Percentiles rank a stretch among this genome's conserved stretches.
phyloP scores from a whole-genome alignment of 176 grass and related monocot species.

The Oryza rufipogon region DNA sequence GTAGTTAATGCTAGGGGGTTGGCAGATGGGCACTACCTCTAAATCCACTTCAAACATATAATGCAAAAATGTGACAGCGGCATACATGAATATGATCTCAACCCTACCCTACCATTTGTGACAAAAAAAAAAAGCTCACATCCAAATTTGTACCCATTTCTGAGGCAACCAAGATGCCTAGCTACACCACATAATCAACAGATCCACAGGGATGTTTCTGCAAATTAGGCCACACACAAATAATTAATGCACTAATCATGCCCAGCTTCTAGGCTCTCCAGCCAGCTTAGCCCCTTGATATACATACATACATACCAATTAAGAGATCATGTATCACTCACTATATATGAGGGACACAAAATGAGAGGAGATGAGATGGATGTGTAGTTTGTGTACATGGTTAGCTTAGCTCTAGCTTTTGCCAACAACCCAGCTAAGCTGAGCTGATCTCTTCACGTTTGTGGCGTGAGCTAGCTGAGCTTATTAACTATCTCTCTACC shows the following conservation, averaged over 20 bases:
- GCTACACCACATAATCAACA: not conserved
- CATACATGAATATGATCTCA: not conserved
- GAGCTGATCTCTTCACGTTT: not conserved
- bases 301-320: not conserved
- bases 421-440: not conserved
- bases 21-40: not conserved
- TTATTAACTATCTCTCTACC: not conserved
- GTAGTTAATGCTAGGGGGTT: not conserved
- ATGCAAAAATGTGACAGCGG: not conserved
- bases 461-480: conserved; percentile 3
- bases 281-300: not conserved
- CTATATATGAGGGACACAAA: not conserved
- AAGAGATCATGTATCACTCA: not conserved
- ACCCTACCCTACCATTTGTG: not conserved
- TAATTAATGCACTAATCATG: conserved; percentile 20
- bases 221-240: conserved; percentile 4
- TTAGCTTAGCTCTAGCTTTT: not conserved
- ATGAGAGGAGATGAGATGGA: not conserved
- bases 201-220: not conserved
- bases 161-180: not conserved
- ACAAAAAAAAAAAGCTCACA: not conserved
- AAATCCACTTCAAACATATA: not conserved
- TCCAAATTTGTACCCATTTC: not conserved
- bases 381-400: not conserved
- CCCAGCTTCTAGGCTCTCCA: conserved; percentile 10